phyloP scores from a whole-genome alignment of 495 filamentous ascomycete genomes.

The Tuber microsphaerosporum region DNA sequence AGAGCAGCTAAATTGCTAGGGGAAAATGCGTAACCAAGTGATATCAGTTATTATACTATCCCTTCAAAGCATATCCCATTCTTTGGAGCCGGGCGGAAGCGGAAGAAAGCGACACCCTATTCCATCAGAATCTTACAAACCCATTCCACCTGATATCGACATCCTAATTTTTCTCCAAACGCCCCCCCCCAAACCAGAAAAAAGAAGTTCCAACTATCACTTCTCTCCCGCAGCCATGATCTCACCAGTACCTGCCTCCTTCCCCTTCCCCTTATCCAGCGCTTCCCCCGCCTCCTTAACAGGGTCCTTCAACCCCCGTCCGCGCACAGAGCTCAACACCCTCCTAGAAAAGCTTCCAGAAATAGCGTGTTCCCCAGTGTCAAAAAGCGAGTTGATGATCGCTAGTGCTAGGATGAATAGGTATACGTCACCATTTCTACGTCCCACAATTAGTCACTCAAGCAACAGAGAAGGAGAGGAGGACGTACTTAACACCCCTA shows the following conservation, averaged over 20 bases:
- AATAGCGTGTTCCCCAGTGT: slow-evolving; percentile 60
- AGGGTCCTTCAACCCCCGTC: slow-evolving; percentile 57
- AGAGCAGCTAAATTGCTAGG: not conserved
- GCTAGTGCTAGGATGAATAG: slow-evolving; percentile 71
- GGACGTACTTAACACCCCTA: slow-evolving; percentile 56
- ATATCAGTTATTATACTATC: not conserved
- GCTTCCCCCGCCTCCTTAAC: slow-evolving; percentile 36
- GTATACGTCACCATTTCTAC: slow-evolving; percentile 65
- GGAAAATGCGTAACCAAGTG: not conserved
- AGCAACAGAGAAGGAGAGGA: not conserved
- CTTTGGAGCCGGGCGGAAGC: not conserved
- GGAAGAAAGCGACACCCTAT: not conserved
- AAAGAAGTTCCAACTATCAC: not conserved
- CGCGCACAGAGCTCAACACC: slow-evolving; percentile 65
- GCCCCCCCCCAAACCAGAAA: not conserved
- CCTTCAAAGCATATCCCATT: not conserved
- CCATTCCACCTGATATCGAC: not conserved
- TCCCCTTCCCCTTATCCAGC: slow-evolving; percentile 35
- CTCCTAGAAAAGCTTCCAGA: slow-evolving; percentile 62
- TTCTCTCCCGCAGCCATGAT: not conserved
- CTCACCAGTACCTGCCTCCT: slow-evolving; percentile 25
- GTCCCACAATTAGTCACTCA: slow-evolving; percentile 5
- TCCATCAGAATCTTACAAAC: not conserved
- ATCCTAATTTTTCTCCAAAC: not conserved
- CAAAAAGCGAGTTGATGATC: slow-evolving; percentile 69